Base-by-base conservation (phyloP, 441 rosid genomes). In the Euphorbia schlechtendalii region DNA sequence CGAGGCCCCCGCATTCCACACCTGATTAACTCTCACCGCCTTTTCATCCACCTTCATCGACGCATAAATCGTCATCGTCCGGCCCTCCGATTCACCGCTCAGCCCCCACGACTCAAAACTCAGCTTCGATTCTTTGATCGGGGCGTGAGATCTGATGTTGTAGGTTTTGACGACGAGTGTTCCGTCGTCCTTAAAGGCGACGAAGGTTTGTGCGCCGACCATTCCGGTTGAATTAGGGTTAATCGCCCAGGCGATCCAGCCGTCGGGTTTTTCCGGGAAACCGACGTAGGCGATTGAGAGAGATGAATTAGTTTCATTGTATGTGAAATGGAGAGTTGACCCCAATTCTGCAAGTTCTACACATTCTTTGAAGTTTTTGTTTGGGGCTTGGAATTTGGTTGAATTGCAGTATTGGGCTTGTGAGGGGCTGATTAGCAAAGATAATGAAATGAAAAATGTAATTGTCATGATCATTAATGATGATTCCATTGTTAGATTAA, bases 211-310 rank as follows among this genome's bases (percentile, higher is more conserved):
- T 22, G 97, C 66, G n/a, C 97, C 97, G 0, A 0, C 0, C 97
- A 88, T 90, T 11, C 74, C 78, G 8, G 49, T n/a, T 14, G 36
- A 66, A 2, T 67, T 78, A 1, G 97, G 97, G 57, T 88, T 90
- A 45, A 90, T 76, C 14, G 86, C 96, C 94, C 96, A 90, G 17
- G 92, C 74, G 56, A 79, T 49, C 96, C 94, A 88, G 3, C 96
- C 90, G 53, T 64, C 53, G 61, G 84, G 0, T 0, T 28, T 21
- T 13, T 83, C 10, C 1, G 81, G 88, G 40, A 81, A 18, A 1
- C 87, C 83, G 15, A 84, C 36, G 80, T 76, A 90, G 25, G 88
- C 92, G n/a, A 88, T 66, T 32, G 79, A 64, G 67, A 86, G 90
- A 24, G 97, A 81, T 8, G 92, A 81, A 65, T 86, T 84, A 4